phyloP scores from a whole-genome alignment of 1,284 basidiomycete genomes.

The Cutaneotrichosporon mucoides region DNA sequence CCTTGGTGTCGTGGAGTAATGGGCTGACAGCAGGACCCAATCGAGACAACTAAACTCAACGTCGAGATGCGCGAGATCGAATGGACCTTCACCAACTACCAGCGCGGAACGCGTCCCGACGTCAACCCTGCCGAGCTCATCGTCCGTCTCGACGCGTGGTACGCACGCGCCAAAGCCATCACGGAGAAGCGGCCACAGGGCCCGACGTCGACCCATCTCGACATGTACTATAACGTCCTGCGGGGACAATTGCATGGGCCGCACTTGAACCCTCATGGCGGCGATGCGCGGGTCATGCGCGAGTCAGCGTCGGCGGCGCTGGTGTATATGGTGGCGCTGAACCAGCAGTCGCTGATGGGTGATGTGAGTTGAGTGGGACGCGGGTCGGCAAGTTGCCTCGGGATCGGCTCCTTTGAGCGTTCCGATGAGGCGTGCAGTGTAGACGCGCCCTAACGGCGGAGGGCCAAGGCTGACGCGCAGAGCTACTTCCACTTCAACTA shows the following conservation, averaged over 20 bases:
- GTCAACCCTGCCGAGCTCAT: not conserved
- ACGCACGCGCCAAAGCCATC: not conserved
- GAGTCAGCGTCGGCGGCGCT: slow-evolving; percentile 6
- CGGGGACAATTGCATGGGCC: slow-evolving; percentile 9
- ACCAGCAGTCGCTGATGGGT: slow-evolving; percentile 4
- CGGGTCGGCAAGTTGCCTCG: too few species aligned
- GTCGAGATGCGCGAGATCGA: slow-evolving; percentile 8
- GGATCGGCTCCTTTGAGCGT: too few species aligned
- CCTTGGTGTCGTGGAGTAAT: too few species aligned
- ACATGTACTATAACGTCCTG: slow-evolving; percentile 13
- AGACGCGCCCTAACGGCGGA: too few species aligned
- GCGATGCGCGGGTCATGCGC: slow-evolving; percentile 1
- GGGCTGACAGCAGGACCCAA: not conserved
- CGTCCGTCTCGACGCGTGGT: slow-evolving; percentile 10
- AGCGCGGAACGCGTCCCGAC: not conserved
- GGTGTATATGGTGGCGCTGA: not conserved
- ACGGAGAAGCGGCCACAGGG: not conserved
- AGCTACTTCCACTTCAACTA: slow-evolving; percentile 11
- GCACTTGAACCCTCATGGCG: not conserved
- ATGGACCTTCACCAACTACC: not conserved
- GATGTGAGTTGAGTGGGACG: not conserved
- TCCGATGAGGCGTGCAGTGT: too few species aligned
- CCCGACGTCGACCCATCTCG: slow-evolving; percentile 1
- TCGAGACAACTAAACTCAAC: not conserved
- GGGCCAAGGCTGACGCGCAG: too few species aligned